Conservation (phyloP, 1,139 yeast species). For the Debaryomyces coudertii region DNA sequence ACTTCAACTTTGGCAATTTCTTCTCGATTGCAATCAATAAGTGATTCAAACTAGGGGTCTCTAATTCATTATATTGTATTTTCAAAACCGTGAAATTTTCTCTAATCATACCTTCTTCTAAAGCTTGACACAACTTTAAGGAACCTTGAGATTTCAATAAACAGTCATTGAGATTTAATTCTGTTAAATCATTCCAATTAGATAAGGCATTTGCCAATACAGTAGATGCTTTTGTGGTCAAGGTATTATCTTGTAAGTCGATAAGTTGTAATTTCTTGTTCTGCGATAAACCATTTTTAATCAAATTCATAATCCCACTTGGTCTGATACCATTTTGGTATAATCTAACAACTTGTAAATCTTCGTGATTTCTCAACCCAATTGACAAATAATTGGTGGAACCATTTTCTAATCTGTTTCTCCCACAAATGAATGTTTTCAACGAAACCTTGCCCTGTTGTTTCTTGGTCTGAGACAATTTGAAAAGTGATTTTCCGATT, state of each 20-base stretch:
- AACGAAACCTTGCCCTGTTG: constrained; percentile 47
- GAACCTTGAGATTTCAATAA: constrained; percentile 80
- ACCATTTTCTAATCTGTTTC: constrained; percentile 95
- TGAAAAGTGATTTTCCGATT: constrained; percentile 82
- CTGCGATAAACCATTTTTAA: constrained; percentile 68
- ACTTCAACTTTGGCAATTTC: constrained; percentile 62
- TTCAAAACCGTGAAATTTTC: constrained; percentile 57
- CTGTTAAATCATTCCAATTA: constrained; percentile 54
- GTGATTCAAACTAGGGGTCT: constrained; percentile 59
- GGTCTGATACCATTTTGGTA: constrained; percentile 98
- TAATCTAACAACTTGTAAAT: constrained; percentile 72
- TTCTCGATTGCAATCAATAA: constrained; percentile 55
- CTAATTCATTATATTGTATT: constrained; percentile 90
- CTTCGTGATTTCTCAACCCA: constrained; percentile 74
- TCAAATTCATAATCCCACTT: constrained; percentile 77
- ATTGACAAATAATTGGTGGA: constrained; percentile 78
- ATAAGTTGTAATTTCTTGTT: constrained; percentile 65
- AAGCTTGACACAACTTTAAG: constrained; percentile 51
- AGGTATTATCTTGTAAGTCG: constrained; percentile 94
- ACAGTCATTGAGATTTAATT: constrained; percentile 88
- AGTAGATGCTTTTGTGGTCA: constrained; percentile 74
- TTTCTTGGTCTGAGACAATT: constrained; percentile 67
- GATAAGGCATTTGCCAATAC: constrained; percentile 50
- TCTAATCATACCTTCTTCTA: constrained; percentile 40
- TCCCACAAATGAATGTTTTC: constrained; percentile 90